phyloP scores from a whole-genome alignment of 129 eudicot genomes.

The Tagetes erecta region DNA sequence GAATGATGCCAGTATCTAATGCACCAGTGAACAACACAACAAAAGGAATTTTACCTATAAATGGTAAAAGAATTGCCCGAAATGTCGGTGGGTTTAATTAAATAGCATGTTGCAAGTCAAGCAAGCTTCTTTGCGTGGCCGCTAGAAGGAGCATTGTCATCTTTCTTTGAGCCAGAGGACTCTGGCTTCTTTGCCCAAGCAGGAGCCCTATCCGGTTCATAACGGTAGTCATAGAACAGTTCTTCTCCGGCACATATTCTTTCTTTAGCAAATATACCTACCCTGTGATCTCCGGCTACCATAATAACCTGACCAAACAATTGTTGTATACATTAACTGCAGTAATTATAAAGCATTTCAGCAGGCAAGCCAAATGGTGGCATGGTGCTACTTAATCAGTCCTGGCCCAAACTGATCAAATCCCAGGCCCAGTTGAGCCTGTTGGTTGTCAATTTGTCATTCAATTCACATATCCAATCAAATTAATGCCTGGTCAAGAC shows the following conservation, averaged over 20 bases:
- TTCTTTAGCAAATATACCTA: constrained; percentile 95
- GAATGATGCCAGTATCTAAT: constrained; percentile 4
- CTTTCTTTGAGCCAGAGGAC: constrained; percentile 77
- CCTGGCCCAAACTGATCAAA: not conserved
- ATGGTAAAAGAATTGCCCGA: constrained; percentile 37
- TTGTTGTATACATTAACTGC: not conserved
- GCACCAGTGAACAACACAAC: constrained; percentile 12
- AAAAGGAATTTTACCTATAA: constrained; percentile 26
- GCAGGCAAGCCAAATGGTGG: not conserved
- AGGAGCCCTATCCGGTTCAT: constrained; percentile 91
- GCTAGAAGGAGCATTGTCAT: constrained; percentile 60
- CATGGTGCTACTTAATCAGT: not conserved
- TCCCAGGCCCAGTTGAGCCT: not conserved
- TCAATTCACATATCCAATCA: not conserved
- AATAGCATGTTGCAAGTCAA: constrained; percentile 26
- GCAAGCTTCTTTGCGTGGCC: constrained; percentile 96
- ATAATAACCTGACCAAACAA: constrained; percentile 69
- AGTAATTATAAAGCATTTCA: not conserved
- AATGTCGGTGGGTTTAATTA: constrained; percentile 18
- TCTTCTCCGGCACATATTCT: constrained; percentile 88
- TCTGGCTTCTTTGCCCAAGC: constrained; percentile 98
- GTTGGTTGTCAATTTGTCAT: not conserved
- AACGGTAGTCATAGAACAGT: constrained; percentile 89
- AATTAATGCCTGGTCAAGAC: not conserved
- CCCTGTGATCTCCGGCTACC: constrained; percentile 99